Evolutionary conservation across 2,329 filamentous ascomycete genomes (phyloP), one percentile per base, ranked within the genome.

Genomic region (Fusarium sp.): DNA sequence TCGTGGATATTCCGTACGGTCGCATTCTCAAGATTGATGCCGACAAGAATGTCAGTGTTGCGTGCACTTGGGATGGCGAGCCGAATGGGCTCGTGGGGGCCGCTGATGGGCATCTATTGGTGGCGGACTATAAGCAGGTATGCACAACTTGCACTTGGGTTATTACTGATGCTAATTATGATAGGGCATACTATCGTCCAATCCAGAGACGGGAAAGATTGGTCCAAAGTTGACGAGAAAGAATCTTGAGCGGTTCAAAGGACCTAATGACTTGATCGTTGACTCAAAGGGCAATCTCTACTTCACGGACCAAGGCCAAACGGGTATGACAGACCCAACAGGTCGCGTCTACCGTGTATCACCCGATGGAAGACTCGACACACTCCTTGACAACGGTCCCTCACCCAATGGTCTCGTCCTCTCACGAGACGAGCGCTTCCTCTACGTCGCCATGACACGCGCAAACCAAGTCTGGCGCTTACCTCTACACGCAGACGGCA

Each of bases 281-380:
- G 82, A 82, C 34, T 83, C 81, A 0, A 78, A 79, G 20, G 75
- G 77, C 8, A 81, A 83, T 34, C 67, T 85, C 8, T 85, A 84
- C 73, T 85, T 85, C 41, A 85, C 84, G 4, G 83, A 85, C 47
- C 84, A 85, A 73, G 84, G 84, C 0, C 83, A 85, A 54, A 85
- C 83, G 0, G 83, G 83, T 8, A 80, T 85, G 75, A 83, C 81
- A 2, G 84, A 85, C 32, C 83, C 73, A 12, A 84, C 83, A 0
- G 83, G 83, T 1, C 79, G 79, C 17, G 82, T 85, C 0, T 85
- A 84, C 62, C 79, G 84, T 3, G 59, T 84, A 0, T 77, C 76
- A 0, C 75, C 77, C 0, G 74, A 79, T n/a, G 83, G 82, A 1
- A 82, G 77, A 30, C 77, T 85, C 0, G 84, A 85, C 45, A 80